These are phyloP conservation scores for Phlebopus sp. DNA, from an alignment of 1,284 basidiomycete species.

Conservation along the genomic window DNA sequence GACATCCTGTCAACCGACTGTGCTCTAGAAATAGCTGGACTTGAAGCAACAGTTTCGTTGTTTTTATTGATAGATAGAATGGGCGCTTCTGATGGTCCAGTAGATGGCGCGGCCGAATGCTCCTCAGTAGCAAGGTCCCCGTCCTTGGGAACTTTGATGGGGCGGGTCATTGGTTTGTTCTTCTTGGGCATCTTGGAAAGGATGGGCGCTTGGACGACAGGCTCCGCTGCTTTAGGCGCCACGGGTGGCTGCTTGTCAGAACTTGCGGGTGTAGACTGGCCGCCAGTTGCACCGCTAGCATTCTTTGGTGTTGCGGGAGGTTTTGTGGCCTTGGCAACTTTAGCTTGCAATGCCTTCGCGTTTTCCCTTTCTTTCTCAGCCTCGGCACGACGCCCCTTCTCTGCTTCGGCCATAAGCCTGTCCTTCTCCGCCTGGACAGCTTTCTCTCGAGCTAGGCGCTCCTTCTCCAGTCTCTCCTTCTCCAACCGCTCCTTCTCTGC, in stretches of 20 bases:
- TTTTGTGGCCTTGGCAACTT: conserved; percentile 32
- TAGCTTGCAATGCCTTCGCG: conserved; percentile 32
- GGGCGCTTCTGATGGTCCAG: conserved; percentile 44
- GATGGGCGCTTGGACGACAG: conserved; percentile 58
- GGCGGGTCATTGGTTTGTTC: conserved; percentile 62
- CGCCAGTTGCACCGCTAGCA: background rate
- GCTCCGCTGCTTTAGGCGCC: conserved; percentile 31
- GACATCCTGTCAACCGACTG: conserved; percentile 51
- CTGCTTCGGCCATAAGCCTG: conserved; percentile 29
- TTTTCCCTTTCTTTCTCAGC: conserved; percentile 32
- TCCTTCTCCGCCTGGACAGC: conserved; percentile 35
- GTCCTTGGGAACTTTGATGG: conserved; percentile 58
- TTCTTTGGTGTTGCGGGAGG: conserved; percentile 21
- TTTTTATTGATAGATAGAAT: conserved; percentile 36
- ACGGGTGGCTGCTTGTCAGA: conserved; percentile 21
- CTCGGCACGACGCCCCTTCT: conserved; percentile 29
- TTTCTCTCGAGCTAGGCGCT: conserved; percentile 32
- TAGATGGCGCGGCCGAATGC: conserved; percentile 41
- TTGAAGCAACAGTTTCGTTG: conserved; percentile 38
- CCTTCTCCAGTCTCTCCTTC: conserved; percentile 37
- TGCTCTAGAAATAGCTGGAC: conserved; percentile 54
- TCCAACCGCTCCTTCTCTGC: conserved; percentile 36
- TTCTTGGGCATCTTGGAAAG: conserved; percentile 80
- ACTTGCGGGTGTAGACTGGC: conserved; percentile 19
- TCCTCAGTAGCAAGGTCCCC: conserved; percentile 47